Evolutionary conservation across 202 grass and related monocot species (phyloP).

Genomic region (Brachypodium distachyon): DNA sequence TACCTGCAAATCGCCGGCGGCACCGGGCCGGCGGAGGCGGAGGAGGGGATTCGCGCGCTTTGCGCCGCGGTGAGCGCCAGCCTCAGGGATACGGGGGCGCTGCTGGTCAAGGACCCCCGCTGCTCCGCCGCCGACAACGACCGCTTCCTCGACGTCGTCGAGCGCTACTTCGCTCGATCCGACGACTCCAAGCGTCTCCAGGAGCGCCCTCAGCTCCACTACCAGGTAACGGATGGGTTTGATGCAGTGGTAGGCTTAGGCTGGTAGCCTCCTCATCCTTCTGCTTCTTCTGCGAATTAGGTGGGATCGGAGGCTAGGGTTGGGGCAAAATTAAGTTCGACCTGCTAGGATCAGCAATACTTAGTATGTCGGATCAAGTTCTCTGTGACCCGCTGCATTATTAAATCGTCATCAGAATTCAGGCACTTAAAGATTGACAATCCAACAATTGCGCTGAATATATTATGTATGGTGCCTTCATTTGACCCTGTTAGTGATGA

Average conservation of each 20-base stretch:
- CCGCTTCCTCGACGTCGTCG: constrained; percentile 88
- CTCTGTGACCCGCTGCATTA: neutral
- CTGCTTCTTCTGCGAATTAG: neutral
- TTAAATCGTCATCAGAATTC: neutral
- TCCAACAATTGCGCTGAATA: neutral
- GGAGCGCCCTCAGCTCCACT: constrained; percentile 85
- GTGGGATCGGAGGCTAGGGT: neutral
- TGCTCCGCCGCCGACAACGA: constrained; percentile 90
- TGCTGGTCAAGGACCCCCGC: constrained; percentile 91
- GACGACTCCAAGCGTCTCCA: constrained; percentile 85
- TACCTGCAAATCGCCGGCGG: constrained; percentile 37
- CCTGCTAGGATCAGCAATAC: neutral
- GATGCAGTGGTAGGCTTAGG: neutral
- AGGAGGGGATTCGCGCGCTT: constrained; percentile 39
- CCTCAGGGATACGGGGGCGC: constrained; percentile 75
- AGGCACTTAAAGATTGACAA: neutral
- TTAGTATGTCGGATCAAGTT: neutral
- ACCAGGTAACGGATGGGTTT: constrained; percentile 39
- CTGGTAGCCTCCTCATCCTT: neutral
- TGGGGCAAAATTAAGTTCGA: neutral
- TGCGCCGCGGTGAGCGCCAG: constrained; percentile 78
- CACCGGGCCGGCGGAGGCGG: neutral
- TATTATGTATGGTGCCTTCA: neutral
- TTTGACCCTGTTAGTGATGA: too few relatives aligned
- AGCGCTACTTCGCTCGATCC: constrained; percentile 77